phyloP scores from a whole-genome alignment of 305 asterid genomes.

The Solanum hybrid region DNA sequence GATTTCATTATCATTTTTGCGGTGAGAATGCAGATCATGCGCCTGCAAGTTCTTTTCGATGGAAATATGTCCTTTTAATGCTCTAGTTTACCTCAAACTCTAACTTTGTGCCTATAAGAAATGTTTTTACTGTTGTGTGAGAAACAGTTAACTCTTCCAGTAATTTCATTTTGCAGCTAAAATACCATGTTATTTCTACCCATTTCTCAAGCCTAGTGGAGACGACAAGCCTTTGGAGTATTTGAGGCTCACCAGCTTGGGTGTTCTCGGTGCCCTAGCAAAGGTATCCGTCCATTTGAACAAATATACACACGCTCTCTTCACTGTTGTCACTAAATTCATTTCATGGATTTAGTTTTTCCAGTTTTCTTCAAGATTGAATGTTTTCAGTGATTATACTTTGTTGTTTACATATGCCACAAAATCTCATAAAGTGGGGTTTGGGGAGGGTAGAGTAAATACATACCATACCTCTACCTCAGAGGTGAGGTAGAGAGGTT shows the following conservation, averaged over 20 bases:
- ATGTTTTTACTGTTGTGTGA: neutral
- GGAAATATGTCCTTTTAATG: neutral
- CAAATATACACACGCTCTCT: neutral
- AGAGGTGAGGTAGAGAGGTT: neutral
- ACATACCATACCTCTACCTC: neutral
- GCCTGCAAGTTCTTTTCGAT: neutral
- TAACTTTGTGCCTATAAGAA: neutral
- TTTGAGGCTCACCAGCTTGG: constrained; percentile 24
- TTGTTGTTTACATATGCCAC: neutral
- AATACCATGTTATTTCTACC: constrained; percentile 6
- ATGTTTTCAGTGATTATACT: neutral
- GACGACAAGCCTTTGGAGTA: constrained; percentile 7
- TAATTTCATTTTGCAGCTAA: neutral
- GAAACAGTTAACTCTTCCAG: neutral
- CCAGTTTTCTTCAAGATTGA: neutral
- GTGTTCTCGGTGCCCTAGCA: constrained; percentile 26
- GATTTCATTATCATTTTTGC: neutral
- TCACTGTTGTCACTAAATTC: neutral
- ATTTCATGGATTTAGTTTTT: neutral
- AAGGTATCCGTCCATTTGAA: constrained; percentile 14
- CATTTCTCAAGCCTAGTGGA: constrained; percentile 1
- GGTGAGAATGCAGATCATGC: neutral
- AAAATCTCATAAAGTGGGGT: neutral
- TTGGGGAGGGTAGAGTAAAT: neutral
- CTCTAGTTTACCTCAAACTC: neutral